A percentile compares a stretch with the other conserved stretches of the same genome.
Evolutionary conservation across 1,284 basidiomycete genomes (phyloP).

Genomic region (Tilletiopsis washingtonensis): DNA sequence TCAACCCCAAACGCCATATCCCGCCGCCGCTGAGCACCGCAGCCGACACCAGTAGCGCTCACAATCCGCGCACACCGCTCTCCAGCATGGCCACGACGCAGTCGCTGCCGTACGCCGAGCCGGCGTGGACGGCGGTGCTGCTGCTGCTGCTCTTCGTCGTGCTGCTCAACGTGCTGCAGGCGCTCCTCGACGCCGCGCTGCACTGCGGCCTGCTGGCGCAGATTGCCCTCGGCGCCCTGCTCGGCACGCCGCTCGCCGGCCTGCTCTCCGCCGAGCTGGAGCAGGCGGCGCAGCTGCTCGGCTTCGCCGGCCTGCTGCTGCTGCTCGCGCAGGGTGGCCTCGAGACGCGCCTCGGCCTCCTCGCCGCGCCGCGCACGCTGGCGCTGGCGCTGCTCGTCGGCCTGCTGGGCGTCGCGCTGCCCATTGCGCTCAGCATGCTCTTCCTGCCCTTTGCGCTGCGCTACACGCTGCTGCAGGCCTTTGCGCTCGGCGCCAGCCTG

Average conservation of each 20-base stretch:
- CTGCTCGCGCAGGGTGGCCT: slow-evolving; percentile 54
- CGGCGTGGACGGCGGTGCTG: too few relatives aligned
- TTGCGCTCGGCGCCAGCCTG: slow-evolving; percentile 55
- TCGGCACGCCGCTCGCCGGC: slow-evolving; percentile 51
- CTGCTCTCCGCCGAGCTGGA: slow-evolving; percentile 51
- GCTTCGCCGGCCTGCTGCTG: slow-evolving; percentile 55
- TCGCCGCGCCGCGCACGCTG: slow-evolving; percentile 48
- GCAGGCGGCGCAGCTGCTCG: slow-evolving; percentile 51
- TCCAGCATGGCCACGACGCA: too few relatives aligned
- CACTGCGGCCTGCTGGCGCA: slow-evolving; percentile 50
- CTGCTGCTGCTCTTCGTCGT: slow-evolving; percentile 49
- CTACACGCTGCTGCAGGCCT: slow-evolving; percentile 51
- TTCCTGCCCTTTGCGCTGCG: slow-evolving; percentile 44
- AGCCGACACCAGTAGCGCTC: too few relatives aligned
- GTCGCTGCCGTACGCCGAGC: too few relatives aligned
- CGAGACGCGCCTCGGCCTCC: slow-evolving; percentile 15
- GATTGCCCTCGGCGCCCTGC: slow-evolving; percentile 53
- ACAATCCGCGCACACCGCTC: too few relatives aligned
- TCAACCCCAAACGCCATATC: too few relatives aligned
- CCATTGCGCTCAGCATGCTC: slow-evolving; percentile 51
- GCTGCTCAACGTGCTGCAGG: slow-evolving; percentile 43
- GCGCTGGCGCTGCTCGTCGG: slow-evolving; percentile 52
- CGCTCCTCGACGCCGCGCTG: slow-evolving; percentile 40
- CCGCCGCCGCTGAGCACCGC: too few relatives aligned
- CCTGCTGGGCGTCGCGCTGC: slow-evolving; percentile 51